Conservation (phyloP, 768 basidiomycete genomes). For the Amanita pseudoporphyria region DNA sequence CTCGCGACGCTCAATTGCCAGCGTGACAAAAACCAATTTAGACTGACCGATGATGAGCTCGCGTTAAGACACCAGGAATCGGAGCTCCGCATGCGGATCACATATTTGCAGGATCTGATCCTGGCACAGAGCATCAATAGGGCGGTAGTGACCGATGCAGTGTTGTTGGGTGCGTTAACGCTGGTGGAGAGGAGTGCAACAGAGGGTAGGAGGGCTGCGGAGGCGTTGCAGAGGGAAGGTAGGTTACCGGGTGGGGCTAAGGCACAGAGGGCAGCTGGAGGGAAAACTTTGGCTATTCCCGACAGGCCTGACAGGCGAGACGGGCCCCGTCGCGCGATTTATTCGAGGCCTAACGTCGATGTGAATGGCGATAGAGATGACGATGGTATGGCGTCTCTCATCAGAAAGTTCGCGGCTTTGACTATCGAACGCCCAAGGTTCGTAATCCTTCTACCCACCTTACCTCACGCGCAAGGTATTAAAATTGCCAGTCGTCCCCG, state of each 20-base stretch:
- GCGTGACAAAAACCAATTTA: not conserved
- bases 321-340: not conserved
- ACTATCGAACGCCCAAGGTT: not conserved
- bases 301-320: conserved; percentile 1
- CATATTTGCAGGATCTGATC: not conserved
- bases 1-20: not conserved
- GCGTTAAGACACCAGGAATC: not conserved
- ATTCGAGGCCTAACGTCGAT: too few relatives aligned
- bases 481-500: not conserved
- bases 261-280: not conserved
- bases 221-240: not conserved
- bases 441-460: too few relatives aligned
- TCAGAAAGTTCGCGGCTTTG: not conserved
- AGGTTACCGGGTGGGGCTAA: not conserved
- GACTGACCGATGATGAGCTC: not conserved
- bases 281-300: not conserved
- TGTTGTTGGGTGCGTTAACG: not conserved
- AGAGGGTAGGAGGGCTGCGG: conserved; percentile 3
- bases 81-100: not conserved
- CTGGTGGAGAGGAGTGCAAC: not conserved
- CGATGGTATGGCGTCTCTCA: not conserved
- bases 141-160: not conserved
- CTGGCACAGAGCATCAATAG: conserved; percentile 3
- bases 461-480: too few relatives aligned
- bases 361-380: not conserved